Evolutionary conservation across 2,329 filamentous ascomycete species (phyloP), one percentile per base, ranked within the genome.

Genomic region (Plenodomus lindquistii): DNA sequence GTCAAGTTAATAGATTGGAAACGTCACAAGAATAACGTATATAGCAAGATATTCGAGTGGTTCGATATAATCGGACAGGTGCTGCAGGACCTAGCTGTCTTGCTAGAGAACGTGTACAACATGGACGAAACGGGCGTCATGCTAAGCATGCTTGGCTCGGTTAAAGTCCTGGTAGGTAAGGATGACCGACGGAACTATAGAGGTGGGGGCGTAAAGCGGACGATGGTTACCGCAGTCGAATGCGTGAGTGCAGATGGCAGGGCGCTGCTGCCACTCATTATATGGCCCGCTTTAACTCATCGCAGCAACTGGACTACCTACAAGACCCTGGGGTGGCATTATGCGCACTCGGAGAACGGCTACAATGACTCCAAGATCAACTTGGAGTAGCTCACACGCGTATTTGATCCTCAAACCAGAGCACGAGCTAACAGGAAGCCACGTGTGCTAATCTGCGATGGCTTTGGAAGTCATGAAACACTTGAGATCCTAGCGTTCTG

Each of bases 391-490:
- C 24, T 43, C 10, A 43, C 37, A 16, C 34, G 15, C 18, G 41
- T 43, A 5, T 43, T 43, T 18, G 35, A 44, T 9, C 35, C 34
- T 7, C 21, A 44, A 22, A 44, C 42, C 38, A 44, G 29, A 16
- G 34, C 19, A 27, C 42, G 34, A 3, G 42, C 42, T 31, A 44
- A 38, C 16, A 0, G 6, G 16, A 44, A 44, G 5, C 42, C 35
- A n/a, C 42, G 35, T 3, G 9, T 44, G 17, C 42, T 45, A 4
- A 45, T 45, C 8, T 45, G n/a, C 8, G 18, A 40, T 40, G 18
- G 50, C 42, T 73, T 74, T 42, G 57, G 57, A 13, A 69, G 63
- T n/a, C 65, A 75, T 43, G 60, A 74, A 47, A 67, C 65, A 3
- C 64, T 70, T 21, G 60, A 74, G 22, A 52, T 70, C 40, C 36